Evolutionary conservation across 2,329 filamentous ascomycete genomes (phyloP).

Genomic region (Botrytis fabae): DNA sequence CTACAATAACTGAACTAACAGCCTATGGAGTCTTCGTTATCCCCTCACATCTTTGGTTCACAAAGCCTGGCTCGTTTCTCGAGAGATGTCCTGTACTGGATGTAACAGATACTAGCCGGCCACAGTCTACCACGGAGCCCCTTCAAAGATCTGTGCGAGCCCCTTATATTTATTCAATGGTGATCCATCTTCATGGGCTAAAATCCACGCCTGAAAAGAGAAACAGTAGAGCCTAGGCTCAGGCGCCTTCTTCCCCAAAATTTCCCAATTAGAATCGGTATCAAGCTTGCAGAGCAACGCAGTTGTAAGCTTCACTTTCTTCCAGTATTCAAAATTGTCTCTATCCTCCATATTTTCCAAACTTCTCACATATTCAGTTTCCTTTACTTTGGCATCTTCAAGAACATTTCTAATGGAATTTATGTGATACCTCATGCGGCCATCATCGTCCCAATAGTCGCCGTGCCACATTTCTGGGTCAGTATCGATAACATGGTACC

Average conservation of each 20-base stretch:
- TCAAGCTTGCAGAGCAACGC: not conserved
- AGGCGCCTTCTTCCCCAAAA: not conserved
- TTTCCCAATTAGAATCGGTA: not conserved
- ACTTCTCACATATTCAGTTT: accelerated
- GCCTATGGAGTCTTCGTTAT: accelerated
- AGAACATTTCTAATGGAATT: not conserved
- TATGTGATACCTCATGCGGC: not conserved
- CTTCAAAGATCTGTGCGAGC: slow-evolving; percentile 1
- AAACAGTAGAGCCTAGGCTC: not conserved
- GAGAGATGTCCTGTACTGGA: not conserved
- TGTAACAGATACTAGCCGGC: not conserved
- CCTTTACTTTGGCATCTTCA: not conserved
- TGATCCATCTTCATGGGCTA: not conserved
- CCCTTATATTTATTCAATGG: not conserved
- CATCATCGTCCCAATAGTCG: not conserved
- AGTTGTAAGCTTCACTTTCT: not conserved
- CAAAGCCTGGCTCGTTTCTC: not conserved
- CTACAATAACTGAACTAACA: not conserved
- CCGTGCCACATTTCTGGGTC: not conserved
- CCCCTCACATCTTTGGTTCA: not conserved
- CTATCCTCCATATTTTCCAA: not conserved
- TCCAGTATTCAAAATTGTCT: not conserved
- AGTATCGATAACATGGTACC: not conserved
- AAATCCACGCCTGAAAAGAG: not conserved
- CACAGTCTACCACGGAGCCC: not conserved